Percentiles rank a stretch among this genome's conserved stretches.
These are phyloP conservation scores for Elaeis oleifera DNA, from an alignment of 202 grass and related monocot species.

Conservation along the genomic window DNA sequence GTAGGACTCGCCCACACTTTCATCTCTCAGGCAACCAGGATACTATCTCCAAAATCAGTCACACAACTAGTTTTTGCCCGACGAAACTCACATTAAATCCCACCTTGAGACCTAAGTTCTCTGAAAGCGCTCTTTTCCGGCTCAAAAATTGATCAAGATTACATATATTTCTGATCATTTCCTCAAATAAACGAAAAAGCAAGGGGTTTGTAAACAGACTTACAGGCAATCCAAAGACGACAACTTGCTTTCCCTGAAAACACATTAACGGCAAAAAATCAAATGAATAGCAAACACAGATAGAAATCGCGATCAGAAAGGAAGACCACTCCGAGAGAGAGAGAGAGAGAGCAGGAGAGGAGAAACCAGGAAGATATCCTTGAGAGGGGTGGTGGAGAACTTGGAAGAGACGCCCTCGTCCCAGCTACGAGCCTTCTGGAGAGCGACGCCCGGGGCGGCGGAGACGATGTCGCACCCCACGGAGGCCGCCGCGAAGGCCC, in stretches of 20 bases:
- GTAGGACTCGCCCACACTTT: no score
- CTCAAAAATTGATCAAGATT: no score
- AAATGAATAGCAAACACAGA: not conserved
- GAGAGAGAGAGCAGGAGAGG: not conserved
- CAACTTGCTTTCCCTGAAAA: constrained; percentile 93
- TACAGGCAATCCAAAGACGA: constrained; percentile 91
- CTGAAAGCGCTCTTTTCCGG: no score
- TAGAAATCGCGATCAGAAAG: not conserved
- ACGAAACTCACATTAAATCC: no score
- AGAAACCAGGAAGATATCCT: constrained; percentile 63
- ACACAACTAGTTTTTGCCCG: no score
- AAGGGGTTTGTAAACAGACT: constrained; percentile 1
- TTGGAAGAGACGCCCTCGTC: constrained; percentile 83
- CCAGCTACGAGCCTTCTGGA: constrained; percentile 86
- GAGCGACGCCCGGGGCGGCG: constrained; percentile 54
- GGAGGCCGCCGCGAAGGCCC: constrained; percentile 44
- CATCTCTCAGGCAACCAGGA: no score
- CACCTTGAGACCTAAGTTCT: no score
- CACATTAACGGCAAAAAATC: constrained; percentile 6
- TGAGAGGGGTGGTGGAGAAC: constrained; percentile 79
- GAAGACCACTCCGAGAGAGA: not conserved
- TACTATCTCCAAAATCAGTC: no score
- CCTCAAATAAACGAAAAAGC: no score
- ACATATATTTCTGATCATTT: no score
- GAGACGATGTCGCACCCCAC: constrained; percentile 64